Percentiles rank a stretch among this genome's conserved stretches.
These are phyloP conservation scores for Globisporangium camurandrum DNA, from an alignment of 352 stramenopile genomes.

Conservation along the genomic window DNA sequence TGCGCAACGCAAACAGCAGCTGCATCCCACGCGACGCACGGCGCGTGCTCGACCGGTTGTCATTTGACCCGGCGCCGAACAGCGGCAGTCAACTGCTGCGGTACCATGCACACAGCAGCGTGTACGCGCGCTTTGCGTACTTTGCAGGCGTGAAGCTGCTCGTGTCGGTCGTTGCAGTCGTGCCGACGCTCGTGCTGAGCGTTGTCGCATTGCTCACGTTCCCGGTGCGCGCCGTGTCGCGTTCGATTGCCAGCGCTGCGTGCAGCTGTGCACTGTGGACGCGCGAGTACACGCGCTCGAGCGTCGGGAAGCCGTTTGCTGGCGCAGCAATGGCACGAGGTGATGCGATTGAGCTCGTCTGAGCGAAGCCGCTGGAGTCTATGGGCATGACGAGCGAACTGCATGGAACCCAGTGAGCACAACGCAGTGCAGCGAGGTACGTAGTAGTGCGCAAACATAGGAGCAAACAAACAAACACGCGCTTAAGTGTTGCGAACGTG, in stretches of 20 bases:
- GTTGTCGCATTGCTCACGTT: conserved; percentile 47
- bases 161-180: conserved; percentile 45
- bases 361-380: not conserved
- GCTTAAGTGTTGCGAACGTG: no score
- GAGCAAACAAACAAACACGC: no score
- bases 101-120: conserved; percentile 44
- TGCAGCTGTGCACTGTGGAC: conserved; percentile 50
- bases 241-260: conserved; percentile 25
- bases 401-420: no score
- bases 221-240: conserved; percentile 43
- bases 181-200: conserved; percentile 45
- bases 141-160: conserved; percentile 57
- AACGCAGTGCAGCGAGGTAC: no score
- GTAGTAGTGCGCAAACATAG: no score
- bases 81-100: conserved; percentile 37
- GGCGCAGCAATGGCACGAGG: conserved; percentile 22
- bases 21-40: conserved; percentile 36
- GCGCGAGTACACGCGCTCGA: conserved; percentile 57
- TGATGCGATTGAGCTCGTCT: conserved; percentile 25
- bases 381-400: no score
- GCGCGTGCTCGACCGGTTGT: conserved; percentile 50
- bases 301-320: conserved; percentile 41
- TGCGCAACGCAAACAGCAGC: conserved; percentile 69
- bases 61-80: conserved; percentile 15
- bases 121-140: conserved; percentile 69